phyloP scores from a whole-genome alignment of 495 filamentous ascomycete genomes.

The Ramalina peruviana region DNA sequence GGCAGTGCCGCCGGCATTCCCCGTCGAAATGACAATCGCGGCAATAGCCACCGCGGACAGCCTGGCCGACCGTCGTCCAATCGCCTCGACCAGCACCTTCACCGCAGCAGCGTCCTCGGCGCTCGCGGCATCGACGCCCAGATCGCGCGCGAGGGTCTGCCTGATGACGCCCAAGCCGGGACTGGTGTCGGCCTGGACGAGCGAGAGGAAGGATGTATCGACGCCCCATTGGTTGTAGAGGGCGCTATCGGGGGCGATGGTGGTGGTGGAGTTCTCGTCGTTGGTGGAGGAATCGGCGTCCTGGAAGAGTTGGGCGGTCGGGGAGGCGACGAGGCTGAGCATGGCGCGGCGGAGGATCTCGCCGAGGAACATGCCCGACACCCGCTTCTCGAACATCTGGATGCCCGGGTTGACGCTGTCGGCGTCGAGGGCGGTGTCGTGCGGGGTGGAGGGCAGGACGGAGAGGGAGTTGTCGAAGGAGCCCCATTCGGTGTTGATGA shows the following conservation, averaged over 20 bases:
- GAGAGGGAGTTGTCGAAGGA: constrained; percentile 90
- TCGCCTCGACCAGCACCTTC: constrained; percentile 63
- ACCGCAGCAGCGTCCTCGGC: constrained; percentile 72
- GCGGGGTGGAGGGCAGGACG: constrained; percentile 72
- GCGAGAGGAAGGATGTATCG: constrained; percentile 74
- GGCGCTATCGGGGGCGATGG: constrained; percentile 43
- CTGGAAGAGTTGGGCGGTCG: constrained; percentile 50
- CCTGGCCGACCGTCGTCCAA: constrained; percentile 80
- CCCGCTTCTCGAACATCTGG: constrained; percentile 98
- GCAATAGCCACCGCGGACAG: constrained; percentile 75
- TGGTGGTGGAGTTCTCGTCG: constrained; percentile 43
- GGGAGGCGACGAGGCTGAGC: constrained; percentile 47
- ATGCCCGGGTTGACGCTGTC: constrained; percentile 83
- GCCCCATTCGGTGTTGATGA: constrained; percentile 97
- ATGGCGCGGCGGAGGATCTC: constrained; percentile 78
- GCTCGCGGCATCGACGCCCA: constrained; percentile 56
- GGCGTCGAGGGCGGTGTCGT: constrained; percentile 65
- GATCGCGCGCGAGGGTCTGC: constrained; percentile 57
- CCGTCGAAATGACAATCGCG: constrained; percentile 63
- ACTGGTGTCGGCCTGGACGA: constrained; percentile 61
- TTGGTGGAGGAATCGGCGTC: constrained; percentile 49
- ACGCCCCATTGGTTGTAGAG: constrained; percentile 79
- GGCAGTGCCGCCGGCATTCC: constrained; percentile 38
- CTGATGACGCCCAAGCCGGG: constrained; percentile 49
- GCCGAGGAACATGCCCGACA: constrained; percentile 96